A percentile compares a stretch with the other conserved stretches of the same genome.
These are phyloP conservation scores for Penicillium frequentans DNA, from an alignment of 2,329 filamentous ascomycete genomes.

Conservation along the genomic window DNA sequence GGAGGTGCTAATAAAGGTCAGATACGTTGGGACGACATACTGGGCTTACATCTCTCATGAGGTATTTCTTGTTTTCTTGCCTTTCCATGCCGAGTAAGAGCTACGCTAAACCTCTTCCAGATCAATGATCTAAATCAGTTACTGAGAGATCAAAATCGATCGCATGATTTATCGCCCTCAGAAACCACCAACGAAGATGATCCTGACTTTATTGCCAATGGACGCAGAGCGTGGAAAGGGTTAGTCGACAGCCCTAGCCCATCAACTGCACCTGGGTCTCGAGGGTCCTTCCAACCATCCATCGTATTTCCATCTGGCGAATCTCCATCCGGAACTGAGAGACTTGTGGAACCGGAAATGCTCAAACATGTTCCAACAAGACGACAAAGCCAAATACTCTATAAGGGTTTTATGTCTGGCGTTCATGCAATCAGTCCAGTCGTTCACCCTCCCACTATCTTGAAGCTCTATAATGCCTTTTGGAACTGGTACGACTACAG, in stretches of 20 bases:
- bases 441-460: constrained; percentile 44
- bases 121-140: constrained; percentile 47
- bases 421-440: constrained; percentile 48
- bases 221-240: constrained; percentile 21
- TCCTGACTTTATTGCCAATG: constrained; percentile 16
- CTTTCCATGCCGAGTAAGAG: not conserved
- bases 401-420: constrained; percentile 49
- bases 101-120: constrained; percentile 17
- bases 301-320: constrained; percentile 39
- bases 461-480: constrained; percentile 44
- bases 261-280: constrained; percentile 16
- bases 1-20: constrained; percentile 10
- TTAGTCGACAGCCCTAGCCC: constrained; percentile 15
- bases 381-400: constrained; percentile 48
- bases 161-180: constrained; percentile 26
- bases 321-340: constrained; percentile 34
- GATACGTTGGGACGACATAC: constrained; percentile 48
- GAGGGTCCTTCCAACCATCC: constrained; percentile 36
- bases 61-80: constrained; percentile 23
- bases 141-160: constrained; percentile 42
- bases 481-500: constrained; percentile 48
- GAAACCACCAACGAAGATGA: constrained; percentile 25
- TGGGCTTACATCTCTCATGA: constrained; percentile 49
- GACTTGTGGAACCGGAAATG: constrained; percentile 40
- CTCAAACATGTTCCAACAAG: constrained; percentile 44